phyloP scores from a whole-genome alignment of 1,284 basidiomycete genomes.

The Lignosus rhinocerotis region DNA sequence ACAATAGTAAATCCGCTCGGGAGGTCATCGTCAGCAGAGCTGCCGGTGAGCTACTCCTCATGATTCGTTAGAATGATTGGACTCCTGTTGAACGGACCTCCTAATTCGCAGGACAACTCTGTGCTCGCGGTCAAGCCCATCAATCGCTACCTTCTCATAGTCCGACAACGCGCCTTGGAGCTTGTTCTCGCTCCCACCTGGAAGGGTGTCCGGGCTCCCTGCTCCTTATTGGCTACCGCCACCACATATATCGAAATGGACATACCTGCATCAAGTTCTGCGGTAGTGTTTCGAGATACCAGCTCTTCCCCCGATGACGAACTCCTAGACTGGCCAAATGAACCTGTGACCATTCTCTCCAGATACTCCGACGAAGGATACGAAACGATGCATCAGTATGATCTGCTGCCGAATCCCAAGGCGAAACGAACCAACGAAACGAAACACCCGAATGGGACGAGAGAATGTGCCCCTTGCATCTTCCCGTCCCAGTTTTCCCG shows the following conservation, averaged over 20 bases:
- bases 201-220: constrained; percentile 23
- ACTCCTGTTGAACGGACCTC: not conserved
- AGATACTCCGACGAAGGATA: constrained; percentile 29
- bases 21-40: constrained; percentile 14
- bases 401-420: constrained; percentile 31
- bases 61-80: not conserved
- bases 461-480: constrained; percentile 27
- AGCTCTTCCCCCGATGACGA: constrained; percentile 15
- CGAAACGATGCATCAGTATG: constrained; percentile 34
- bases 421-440: not conserved
- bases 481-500: constrained; percentile 29
- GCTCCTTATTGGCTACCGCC: constrained; percentile 2
- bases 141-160: constrained; percentile 32
- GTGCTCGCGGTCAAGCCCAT: constrained; percentile 34
- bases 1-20: constrained; percentile 21
- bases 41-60: constrained; percentile 7
- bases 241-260: constrained; percentile 27
- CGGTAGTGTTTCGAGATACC: constrained; percentile 29
- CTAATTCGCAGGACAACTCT: constrained; percentile 20
- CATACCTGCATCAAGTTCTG: constrained; percentile 29
- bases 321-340: constrained; percentile 30
- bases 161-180: constrained; percentile 32
- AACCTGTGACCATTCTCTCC: constrained; percentile 34
- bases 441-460: not conserved
- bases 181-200: constrained; percentile 31